A percentile compares a stretch with the other conserved stretches of the same genome.
Evolutionary conservation across 306 rosid species (phyloP).

Genomic region (Quercus mongolica): DNA sequence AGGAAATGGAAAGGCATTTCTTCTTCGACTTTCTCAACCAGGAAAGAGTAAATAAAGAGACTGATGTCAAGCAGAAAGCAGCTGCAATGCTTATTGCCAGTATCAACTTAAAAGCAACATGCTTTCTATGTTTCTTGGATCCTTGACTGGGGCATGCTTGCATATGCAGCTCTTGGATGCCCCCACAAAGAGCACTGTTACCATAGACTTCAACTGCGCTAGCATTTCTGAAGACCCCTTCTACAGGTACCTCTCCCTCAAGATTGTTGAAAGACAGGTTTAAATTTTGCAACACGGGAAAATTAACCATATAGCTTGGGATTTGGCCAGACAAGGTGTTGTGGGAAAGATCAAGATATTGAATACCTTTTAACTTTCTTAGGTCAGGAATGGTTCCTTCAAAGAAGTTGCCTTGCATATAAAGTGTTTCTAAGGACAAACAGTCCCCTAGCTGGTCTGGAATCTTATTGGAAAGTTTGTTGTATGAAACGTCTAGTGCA

Average conservation of each 20-base stretch:
- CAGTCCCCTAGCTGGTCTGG: background rate
- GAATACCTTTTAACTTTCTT: background rate
- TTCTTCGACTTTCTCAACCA: too few relatives aligned
- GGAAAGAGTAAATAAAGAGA: too few relatives aligned
- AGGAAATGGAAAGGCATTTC: too few relatives aligned
- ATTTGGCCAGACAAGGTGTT: background rate
- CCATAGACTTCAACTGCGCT: too few relatives aligned
- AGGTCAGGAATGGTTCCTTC: background rate
- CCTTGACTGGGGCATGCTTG: background rate
- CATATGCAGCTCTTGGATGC: background rate
- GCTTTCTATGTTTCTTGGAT: too few relatives aligned
- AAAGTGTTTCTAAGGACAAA: background rate
- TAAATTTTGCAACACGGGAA: background rate
- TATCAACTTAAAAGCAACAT: too few relatives aligned
- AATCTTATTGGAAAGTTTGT: background rate
- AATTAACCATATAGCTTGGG: background rate
- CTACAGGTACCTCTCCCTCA: background rate
- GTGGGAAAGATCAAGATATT: background rate
- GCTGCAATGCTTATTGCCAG: too few relatives aligned
- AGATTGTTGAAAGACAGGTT: background rate
- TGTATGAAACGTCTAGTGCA: background rate
- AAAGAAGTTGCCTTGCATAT: background rate
- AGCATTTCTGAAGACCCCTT: background rate
- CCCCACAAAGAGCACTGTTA: background rate
- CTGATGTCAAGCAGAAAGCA: too few relatives aligned